Percentiles rank a stretch among this genome's conserved stretches.
These are phyloP conservation scores for Fusarium dlaminii DNA, from an alignment of 2,329 filamentous ascomycete species.

Conservation along the genomic window DNA sequence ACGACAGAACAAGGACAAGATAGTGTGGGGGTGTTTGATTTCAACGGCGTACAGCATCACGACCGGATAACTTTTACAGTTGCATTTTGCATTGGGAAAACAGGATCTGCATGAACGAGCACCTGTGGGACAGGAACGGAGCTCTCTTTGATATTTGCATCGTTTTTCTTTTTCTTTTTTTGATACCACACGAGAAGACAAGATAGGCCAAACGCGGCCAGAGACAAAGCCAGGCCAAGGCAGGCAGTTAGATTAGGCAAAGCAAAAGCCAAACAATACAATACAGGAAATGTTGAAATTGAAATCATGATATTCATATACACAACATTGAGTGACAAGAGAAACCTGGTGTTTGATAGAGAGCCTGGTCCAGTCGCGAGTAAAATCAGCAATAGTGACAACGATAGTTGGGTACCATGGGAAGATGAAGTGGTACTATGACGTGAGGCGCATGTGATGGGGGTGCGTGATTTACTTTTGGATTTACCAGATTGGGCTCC, in stretches of 20 bases:
- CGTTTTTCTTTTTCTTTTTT: slow-evolving; percentile 20
- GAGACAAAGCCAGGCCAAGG: not conserved
- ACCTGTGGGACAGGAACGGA: slow-evolving; percentile 30
- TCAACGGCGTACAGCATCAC: slow-evolving; percentile 39
- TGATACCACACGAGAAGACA: slow-evolving; percentile 41
- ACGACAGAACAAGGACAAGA: slow-evolving; percentile 12
- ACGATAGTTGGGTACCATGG: not conserved
- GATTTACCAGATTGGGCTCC: slow-evolving; percentile 13
- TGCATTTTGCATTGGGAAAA: slow-evolving; percentile 37
- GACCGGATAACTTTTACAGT: slow-evolving; percentile 41
- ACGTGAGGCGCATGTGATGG: slow-evolving; percentile 36
- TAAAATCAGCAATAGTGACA: not conserved
- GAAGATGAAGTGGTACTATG: slow-evolving; percentile 17
- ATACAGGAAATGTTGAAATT: slow-evolving; percentile 39
- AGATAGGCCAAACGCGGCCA: slow-evolving; percentile 22
- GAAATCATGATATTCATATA: not conserved
- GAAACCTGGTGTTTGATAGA: not conserved
- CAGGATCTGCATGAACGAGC: slow-evolving; percentile 40
- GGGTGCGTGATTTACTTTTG: slow-evolving; percentile 30
- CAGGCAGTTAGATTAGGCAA: slow-evolving; percentile 31
- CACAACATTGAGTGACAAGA: slow-evolving; percentile 1
- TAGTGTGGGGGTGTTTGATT: slow-evolving; percentile 12
- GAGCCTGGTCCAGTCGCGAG: not conserved
- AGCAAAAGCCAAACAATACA: slow-evolving; percentile 39
- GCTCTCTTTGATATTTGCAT: slow-evolving; percentile 40